Evolutionary conservation across 768 basidiomycete genomes (phyloP).

Genomic region (Favolaschia claudopus): DNA sequence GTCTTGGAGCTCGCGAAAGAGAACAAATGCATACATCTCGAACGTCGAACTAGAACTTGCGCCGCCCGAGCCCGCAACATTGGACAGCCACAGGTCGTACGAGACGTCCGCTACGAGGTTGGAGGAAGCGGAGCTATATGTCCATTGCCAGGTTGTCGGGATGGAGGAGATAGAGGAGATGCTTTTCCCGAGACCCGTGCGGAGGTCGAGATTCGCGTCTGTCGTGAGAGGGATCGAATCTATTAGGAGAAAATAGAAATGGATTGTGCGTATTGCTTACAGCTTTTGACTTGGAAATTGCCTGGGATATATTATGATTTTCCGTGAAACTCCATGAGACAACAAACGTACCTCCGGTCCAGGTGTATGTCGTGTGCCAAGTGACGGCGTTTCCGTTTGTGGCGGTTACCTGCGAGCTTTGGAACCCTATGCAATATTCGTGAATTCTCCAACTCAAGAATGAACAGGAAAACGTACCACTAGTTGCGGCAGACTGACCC

Average conservation of each 20-base stretch:
- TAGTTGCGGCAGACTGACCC: constrained; percentile 36
- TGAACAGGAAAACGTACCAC: constrained; percentile 24
- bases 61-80: constrained; percentile 32
- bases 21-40: constrained; percentile 34
- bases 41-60: constrained; percentile 40
- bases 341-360: constrained; percentile 35
- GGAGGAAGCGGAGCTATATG: constrained; percentile 39
- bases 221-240: background rate
- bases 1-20: background rate
- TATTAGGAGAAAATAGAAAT: background rate
- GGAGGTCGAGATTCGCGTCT: constrained; percentile 46
- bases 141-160: constrained; percentile 42
- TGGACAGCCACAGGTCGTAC: constrained; percentile 45
- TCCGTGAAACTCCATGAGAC: background rate
- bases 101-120: constrained; percentile 44
- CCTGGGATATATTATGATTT: background rate
- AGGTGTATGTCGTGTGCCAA: constrained; percentile 43
- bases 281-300: constrained; percentile 40
- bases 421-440: constrained; percentile 30
- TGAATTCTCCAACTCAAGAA: background rate
- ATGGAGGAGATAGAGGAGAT: constrained; percentile 36
- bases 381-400: constrained; percentile 36
- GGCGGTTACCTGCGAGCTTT: constrained; percentile 38
- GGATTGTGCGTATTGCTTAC: constrained; percentile 25
- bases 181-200: constrained; percentile 34